Percentiles rank a stretch among this genome's conserved stretches.
phyloP scores from a whole-genome alignment of 2,329 filamentous ascomycete species.

The Claviceps citrina region DNA sequence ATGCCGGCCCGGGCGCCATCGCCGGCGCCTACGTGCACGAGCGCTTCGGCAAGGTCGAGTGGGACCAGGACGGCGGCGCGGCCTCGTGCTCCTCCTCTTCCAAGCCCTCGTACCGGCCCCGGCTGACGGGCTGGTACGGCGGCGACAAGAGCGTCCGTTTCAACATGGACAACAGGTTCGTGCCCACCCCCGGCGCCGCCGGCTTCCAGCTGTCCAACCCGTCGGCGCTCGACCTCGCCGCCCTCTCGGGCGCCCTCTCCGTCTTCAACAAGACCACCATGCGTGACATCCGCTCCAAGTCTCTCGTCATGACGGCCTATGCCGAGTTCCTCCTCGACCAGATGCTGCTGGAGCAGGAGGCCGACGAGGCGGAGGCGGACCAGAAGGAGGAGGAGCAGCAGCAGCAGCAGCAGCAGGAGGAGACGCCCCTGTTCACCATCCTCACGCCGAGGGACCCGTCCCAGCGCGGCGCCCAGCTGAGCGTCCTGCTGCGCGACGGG shows the following conservation, averaged over 20 bases:
- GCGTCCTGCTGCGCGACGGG: slow-evolving; percentile 51
- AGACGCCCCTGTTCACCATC: slow-evolving; percentile 38
- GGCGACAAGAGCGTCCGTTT: slow-evolving; percentile 63
- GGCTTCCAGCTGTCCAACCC: slow-evolving; percentile 78
- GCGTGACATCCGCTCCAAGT: slow-evolving; percentile 51
- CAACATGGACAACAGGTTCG: slow-evolving; percentile 68
- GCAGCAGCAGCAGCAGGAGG: too few species aligned
- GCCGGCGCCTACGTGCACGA: slow-evolving; percentile 71
- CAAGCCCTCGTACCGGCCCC: slow-evolving; percentile 37
- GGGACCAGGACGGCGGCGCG: slow-evolving; percentile 16
- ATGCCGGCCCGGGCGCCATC: slow-evolving; percentile 69
- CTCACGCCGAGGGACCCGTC: slow-evolving; percentile 55
- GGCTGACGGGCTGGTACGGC: slow-evolving; percentile 78
- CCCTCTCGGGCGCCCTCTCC: slow-evolving; percentile 56
- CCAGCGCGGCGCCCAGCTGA: slow-evolving; percentile 66
- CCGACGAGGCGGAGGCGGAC: too few species aligned
- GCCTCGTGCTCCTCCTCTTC: too few species aligned
- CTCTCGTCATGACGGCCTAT: slow-evolving; percentile 59
- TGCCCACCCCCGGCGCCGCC: slow-evolving; percentile 60
- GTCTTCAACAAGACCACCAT: slow-evolving; percentile 62
- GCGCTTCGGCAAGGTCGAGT: slow-evolving; percentile 44
- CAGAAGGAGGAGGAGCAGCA: too few species aligned
- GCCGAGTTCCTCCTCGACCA: slow-evolving; percentile 49
- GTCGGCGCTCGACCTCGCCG: slow-evolving; percentile 62
- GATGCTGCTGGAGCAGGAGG: too few species aligned